phyloP scores from a whole-genome alignment of 768 basidiomycete species.

The Punctularia strigosozonata region DNA sequence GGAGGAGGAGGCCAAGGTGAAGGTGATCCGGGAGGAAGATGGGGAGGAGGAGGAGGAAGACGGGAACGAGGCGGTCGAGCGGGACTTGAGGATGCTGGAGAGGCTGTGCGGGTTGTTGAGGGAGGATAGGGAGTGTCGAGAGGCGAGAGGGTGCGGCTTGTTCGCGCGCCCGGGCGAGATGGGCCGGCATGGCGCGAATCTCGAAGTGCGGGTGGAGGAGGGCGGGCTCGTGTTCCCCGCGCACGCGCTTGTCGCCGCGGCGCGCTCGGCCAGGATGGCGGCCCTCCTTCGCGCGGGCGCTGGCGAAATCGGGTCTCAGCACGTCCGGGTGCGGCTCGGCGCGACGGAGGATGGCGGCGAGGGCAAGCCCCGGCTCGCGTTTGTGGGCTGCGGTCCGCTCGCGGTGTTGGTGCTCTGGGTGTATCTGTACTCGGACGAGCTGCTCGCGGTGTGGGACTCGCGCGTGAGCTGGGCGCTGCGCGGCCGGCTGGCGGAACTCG shows the following conservation, averaged over 20 bases:
- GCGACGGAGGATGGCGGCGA: slow-evolving; percentile 1
- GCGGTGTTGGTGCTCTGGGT: slow-evolving; percentile 64
- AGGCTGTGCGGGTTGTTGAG: slow-evolving; percentile 11
- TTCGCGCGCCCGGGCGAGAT: background rate
- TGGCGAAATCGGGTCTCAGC: slow-evolving; percentile 15
- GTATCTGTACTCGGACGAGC: slow-evolving; percentile 82
- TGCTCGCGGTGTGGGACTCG: slow-evolving; percentile 77
- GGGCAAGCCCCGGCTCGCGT: slow-evolving; percentile 20
- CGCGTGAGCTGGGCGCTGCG: slow-evolving; percentile 40
- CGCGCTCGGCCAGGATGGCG: slow-evolving; percentile 39
- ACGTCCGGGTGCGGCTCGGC: slow-evolving; percentile 19
- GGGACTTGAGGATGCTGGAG: slow-evolving; percentile 22
- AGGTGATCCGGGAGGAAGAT: too few species aligned
- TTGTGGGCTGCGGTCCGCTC: slow-evolving; percentile 51
- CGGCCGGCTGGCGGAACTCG: slow-evolving; percentile 24
- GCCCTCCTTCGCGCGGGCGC: slow-evolving; percentile 30
- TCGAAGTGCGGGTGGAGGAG: slow-evolving; percentile 35
- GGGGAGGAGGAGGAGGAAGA: slow-evolving; percentile 22
- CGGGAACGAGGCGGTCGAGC: slow-evolving; percentile 23
- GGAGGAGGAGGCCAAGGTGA: too few species aligned
- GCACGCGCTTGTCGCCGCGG: slow-evolving; percentile 55
- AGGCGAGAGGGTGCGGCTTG: slow-evolving; percentile 5
- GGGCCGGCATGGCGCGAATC: slow-evolving; percentile 48
- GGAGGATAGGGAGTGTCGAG: slow-evolving; percentile 2
- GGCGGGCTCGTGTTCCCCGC: slow-evolving; percentile 37